Evolutionary conservation across 495 filamentous ascomycete species (phyloP).

Genomic region (Neurospora terricola): DNA sequence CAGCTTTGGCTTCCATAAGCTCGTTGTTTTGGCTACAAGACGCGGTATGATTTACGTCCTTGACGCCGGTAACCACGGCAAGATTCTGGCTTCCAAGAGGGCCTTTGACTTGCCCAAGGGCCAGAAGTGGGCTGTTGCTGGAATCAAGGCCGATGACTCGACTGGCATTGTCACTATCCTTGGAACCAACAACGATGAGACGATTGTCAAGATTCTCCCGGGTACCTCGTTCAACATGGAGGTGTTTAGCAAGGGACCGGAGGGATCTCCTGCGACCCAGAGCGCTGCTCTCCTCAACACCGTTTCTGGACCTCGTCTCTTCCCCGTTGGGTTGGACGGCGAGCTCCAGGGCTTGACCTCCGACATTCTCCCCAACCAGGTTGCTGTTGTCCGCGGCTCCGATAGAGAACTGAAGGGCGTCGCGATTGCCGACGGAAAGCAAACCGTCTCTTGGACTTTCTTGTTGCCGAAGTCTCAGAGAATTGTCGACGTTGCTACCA

Average conservation of each 20-base stretch:
- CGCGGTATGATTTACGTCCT: conserved; percentile 71
- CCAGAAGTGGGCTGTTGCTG: conserved; percentile 55
- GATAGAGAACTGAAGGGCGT: conserved; percentile 54
- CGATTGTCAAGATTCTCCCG: conserved; percentile 15
- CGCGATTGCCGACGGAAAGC: conserved; percentile 26
- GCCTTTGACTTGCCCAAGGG: conserved; percentile 43
- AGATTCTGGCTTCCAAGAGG: conserved; percentile 63
- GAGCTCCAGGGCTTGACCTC: conserved; percentile 30
- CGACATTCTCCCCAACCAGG: conserved; percentile 33
- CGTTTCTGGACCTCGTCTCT: conserved; percentile 35
- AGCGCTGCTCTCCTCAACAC: conserved; percentile 43
- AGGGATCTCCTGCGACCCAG: conserved; percentile 22
- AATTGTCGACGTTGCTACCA: conserved; percentile 53
- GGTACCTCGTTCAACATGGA: conserved; percentile 8
- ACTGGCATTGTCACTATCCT: conserved; percentile 50
- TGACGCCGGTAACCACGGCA: conserved; percentile 63
- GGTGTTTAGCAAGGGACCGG: conserved; percentile 24
- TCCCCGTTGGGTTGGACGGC: conserved; percentile 38
- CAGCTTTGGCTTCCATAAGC: conserved; percentile 79
- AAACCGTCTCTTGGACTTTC: conserved; percentile 64
- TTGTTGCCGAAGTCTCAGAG: conserved; percentile 53
- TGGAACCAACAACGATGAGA: conserved; percentile 45
- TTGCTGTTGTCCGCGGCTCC: conserved; percentile 51
- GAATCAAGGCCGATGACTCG: conserved; percentile 46
- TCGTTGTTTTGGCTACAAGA: conserved; percentile 70